These are phyloP conservation scores for Ophiosphaerella narmari DNA, from an alignment of 2,329 filamentous ascomycete species.

Conservation along the genomic window DNA sequence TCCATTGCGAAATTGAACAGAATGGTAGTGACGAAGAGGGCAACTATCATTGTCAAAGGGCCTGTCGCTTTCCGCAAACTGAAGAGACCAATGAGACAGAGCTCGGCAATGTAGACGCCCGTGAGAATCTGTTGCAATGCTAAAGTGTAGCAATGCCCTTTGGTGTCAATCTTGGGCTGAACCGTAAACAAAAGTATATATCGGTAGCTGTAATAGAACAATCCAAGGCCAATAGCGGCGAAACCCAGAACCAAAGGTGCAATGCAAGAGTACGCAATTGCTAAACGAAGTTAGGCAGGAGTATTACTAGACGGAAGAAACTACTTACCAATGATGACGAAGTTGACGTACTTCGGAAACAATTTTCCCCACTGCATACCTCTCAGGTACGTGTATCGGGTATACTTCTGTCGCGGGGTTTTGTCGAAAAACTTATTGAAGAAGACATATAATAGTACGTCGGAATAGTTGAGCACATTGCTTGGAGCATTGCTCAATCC, in stretches of 20 bases:
- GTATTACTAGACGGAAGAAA: background rate
- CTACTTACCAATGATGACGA: conserved; percentile 46
- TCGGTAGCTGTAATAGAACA: conserved; percentile 86
- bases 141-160: conserved; percentile 85
- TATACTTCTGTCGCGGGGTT: conserved; percentile 63
- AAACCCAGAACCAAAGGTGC: conserved; percentile 85
- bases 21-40: conserved; percentile 39
- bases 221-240: conserved; percentile 73
- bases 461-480: conserved; percentile 73
- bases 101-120: conserved; percentile 80
- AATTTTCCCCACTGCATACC: conserved; percentile 47
- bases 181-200: conserved; percentile 91
- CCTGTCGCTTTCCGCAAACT: conserved; percentile 47
- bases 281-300: conserved; percentile 48
- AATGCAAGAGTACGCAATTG: conserved; percentile 84
- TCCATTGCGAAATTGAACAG: conserved; percentile 43
- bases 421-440: conserved; percentile 75
- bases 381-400: conserved; percentile 36
- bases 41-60: conserved; percentile 35
- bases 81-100: conserved; percentile 86
- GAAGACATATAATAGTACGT: conserved; percentile 74
- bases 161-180: conserved; percentile 81
- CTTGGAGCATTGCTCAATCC: conserved; percentile 79
- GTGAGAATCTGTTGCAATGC: conserved; percentile 84
- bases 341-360: conserved; percentile 49